phyloP scores from a whole-genome alignment of 352 stramenopile genomes.

The Phytophthora vignae region DNA sequence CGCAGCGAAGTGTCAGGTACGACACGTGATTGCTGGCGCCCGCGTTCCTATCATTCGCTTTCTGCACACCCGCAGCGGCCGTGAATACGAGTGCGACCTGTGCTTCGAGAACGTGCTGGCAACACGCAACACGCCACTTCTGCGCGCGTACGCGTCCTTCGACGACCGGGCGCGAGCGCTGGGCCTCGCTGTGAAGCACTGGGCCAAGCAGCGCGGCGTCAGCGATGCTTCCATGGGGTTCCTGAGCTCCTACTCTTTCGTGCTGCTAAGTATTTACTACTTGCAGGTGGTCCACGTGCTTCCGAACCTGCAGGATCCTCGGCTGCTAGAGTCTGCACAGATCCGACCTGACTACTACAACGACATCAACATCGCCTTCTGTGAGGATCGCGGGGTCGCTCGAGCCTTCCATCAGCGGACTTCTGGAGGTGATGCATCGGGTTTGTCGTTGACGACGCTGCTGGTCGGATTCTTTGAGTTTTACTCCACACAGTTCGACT shows the following conservation, averaged over 20 bases:
- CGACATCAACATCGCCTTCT: conserved; percentile 81
- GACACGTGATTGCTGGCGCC: conserved; percentile 70
- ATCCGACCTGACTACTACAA: conserved; percentile 52
- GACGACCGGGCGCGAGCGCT: conserved; percentile 87
- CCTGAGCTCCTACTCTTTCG: conserved; percentile 98
- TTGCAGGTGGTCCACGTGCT: conserved; percentile 93
- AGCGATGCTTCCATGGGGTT: conserved; percentile 97
- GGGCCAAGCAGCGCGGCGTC: conserved; percentile 96
- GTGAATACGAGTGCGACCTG: conserved; percentile 75
- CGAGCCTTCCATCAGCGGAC: conserved; percentile 47
- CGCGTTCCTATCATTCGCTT: conserved; percentile 88
- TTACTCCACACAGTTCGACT: conserved; percentile 97
- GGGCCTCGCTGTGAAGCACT: conserved; percentile 97
- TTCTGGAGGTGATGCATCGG: background rate
- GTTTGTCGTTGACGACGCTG: conserved; percentile 76
- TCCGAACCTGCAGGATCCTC: conserved; percentile 94
- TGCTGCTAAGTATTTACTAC: conserved; percentile 98
- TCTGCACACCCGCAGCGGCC: conserved; percentile 51
- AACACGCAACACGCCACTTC: conserved; percentile 80
- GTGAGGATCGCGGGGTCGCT: conserved; percentile 47
- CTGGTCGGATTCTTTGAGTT: conserved; percentile 97
- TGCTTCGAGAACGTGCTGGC: conserved; percentile 88
- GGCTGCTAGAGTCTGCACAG: conserved; percentile 50
- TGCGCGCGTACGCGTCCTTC: conserved; percentile 81
- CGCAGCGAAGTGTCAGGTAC: conserved; percentile 60